Evolutionary conservation across 768 basidiomycete genomes (phyloP), one percentile per base, ranked within the genome.

Genomic region (Collybia sordida): DNA sequence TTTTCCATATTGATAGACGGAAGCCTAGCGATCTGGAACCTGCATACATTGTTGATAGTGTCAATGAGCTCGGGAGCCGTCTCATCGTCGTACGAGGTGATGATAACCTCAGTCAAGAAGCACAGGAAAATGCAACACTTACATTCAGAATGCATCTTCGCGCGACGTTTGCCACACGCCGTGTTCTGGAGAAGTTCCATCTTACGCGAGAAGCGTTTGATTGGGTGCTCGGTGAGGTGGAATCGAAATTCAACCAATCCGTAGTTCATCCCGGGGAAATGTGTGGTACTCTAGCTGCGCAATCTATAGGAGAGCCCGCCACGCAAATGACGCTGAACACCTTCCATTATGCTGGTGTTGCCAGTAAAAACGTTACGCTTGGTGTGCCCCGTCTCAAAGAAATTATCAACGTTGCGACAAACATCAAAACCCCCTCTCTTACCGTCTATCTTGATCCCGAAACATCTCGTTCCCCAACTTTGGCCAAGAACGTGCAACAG

Each of bases 291-390:
- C 81, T 98, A 18, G 89, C 96, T 31, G 97, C 97, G 0, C 97
- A 99, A 72, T 98, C 97, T 0, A 99, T 98, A 57, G 97, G 97
- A 68, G 97, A 98, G 75, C 97, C 97, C 0, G 97, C 97, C 3
- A 99, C 97, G 0, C 97, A 99, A 72, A 98, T 99, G 97, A 98
- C 97, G 5, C 71, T 99, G 51, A 99, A 99, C 69, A 98, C 96
- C 0, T 99, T 98, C 90, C 97, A 99, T 71, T 98, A 98, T 66
- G 97, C 97, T 53, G 97, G 97, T 86, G 97, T 99, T 21, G 96
- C 97, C n/a, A 93, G 90, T 63, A 98, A 98, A 74, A 98, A 97
- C 71, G 97, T 99, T 43, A 99, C 97, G 0, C 91, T 98, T 51
- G 97, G 97, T 86, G 97, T 99, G 1, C 97, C 97, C 2, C 95